A percentile compares a stretch with the other conserved stretches of the same genome.
Evolutionary conservation across 2,329 filamentous ascomycete genomes (phyloP).

Genomic region (Paecilomyces dactylethromorphus): DNA sequence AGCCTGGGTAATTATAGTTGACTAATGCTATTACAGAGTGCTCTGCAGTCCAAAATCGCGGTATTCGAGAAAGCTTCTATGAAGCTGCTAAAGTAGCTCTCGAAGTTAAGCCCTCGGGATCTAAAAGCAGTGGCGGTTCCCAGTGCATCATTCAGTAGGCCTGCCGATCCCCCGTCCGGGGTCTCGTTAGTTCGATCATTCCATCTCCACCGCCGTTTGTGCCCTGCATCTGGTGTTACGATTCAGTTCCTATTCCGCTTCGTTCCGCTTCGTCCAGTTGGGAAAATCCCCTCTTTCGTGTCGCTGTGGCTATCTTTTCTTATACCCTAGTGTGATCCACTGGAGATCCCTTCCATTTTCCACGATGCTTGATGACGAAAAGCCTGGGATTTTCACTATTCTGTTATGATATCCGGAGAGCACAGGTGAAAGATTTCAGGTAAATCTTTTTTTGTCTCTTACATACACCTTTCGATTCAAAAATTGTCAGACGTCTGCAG

Average conservation of each 20-base stretch:
- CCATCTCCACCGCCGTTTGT: background rate
- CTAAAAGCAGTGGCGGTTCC: slow-evolving; percentile 21
- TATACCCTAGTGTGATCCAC: background rate
- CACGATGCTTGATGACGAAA: background rate
- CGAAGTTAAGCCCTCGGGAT: slow-evolving; percentile 36
- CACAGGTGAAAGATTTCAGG: background rate
- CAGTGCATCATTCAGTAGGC: slow-evolving; percentile 30
- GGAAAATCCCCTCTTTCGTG: background rate
- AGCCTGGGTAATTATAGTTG: background rate
- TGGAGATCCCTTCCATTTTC: slow-evolving; percentile 5
- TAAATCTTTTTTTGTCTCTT: slow-evolving; percentile 2
- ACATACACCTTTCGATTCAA: background rate
- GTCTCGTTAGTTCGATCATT: background rate
- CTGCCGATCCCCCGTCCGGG: background rate
- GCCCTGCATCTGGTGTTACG: background rate
- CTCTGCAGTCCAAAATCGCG: slow-evolving; percentile 95
- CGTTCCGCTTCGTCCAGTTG: background rate
- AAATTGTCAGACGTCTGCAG: background rate
- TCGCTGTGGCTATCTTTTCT: background rate
- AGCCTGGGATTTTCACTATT: background rate
- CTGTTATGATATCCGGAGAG: background rate
- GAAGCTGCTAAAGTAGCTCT: slow-evolving; percentile 93
- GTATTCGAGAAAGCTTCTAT: slow-evolving; percentile 97
- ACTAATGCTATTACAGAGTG: slow-evolving; percentile 59
- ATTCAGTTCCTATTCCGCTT: background rate